Evolutionary conservation across 495 filamentous ascomycete species (phyloP), one percentile per base, ranked within the genome.

Genomic region (Podospora didyma): DNA sequence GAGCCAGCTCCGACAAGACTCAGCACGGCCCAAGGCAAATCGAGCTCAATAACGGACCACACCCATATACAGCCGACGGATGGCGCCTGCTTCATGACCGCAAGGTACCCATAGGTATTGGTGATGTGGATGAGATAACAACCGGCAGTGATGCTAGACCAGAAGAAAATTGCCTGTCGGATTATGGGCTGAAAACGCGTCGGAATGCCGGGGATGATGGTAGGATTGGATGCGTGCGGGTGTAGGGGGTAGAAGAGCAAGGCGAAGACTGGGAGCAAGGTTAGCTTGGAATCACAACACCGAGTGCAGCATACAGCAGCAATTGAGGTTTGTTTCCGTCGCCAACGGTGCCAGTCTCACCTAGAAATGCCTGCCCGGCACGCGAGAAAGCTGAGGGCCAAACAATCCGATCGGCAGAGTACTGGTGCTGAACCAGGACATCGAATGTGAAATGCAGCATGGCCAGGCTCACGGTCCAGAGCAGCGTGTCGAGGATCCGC

Each of bases 11-110:
- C 72, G 9, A 80, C 70, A 44, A 88, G 67, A 62, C 84, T 89
- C 28, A 79, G 67, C 7, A 85, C 66, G 1, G 89, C 88, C 49
- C 79, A 84, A 2, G 78, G 69, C 52, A 95, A 75, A n/a, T 87
- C 74, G 73, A 97, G 82, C 72, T 98, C 94, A 47, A 96, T 75
- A 34, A 96, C 85, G 17, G 86, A 86, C 94, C 93, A 98, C 14
- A 98, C 83, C 93, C 93, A 96, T 19, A 97, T 68, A 16, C 89
- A 91, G 1, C 91, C 95, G n/a, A 96, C 68, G 20, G 90, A 84
- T 20, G 94, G 94, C 0, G 91, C 89, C 53, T 82, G 85, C 75
- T 96, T 95, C 94, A 98, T 93, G 2, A 96, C 85, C 11, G 85
- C 89, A 65, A 90, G 86, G 63, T 96, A 96, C 0, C 85, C 83